A percentile compares a stretch with the other conserved stretches of the same genome.
Conservation (phyloP, 345 rosid species). For the Reutealis trisperma region DNA sequence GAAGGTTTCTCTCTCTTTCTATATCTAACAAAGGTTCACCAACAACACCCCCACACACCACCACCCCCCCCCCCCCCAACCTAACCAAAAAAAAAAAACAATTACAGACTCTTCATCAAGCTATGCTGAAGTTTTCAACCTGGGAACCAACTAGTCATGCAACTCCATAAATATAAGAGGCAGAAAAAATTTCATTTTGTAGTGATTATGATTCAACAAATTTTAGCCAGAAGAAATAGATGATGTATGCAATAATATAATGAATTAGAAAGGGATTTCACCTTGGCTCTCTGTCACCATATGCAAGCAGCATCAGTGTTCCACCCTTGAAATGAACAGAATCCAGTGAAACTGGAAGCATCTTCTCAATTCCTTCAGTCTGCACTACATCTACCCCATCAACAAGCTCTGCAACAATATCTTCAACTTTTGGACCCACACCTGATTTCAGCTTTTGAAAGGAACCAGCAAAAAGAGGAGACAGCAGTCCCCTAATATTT, state of each 20-base stretch:
- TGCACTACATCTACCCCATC: slow-evolving; percentile 56
- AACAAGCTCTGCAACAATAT: slow-evolving; percentile 58
- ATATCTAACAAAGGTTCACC: no score
- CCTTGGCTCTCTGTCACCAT: slow-evolving; percentile 94
- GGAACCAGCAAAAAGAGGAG: slow-evolving; percentile 35
- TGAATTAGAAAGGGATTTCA: slow-evolving; percentile 28
- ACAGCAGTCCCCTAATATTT: slow-evolving; percentile 37
- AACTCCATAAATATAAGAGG: background rate
- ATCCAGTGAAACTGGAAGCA: slow-evolving; percentile 83
- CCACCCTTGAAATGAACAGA: slow-evolving; percentile 89
- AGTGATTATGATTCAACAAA: background rate
- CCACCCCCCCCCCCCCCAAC: no score
- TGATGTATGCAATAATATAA: background rate
- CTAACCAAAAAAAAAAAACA: no score
- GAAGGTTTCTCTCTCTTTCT: background rate
- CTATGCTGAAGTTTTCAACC: background rate
- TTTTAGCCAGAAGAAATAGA: background rate
- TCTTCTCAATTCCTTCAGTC: slow-evolving; percentile 57
- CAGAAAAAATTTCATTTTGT: background rate
- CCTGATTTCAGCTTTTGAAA: slow-evolving; percentile 50
- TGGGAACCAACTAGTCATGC: background rate
- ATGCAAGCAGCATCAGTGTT: slow-evolving; percentile 75
- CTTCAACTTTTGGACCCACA: slow-evolving; percentile 52
- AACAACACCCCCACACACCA: no score
- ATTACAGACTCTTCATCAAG: background rate